Evolutionary conservation across 208 protist species (phyloP).

Genomic region (Leishmania lainsoni): DNA sequence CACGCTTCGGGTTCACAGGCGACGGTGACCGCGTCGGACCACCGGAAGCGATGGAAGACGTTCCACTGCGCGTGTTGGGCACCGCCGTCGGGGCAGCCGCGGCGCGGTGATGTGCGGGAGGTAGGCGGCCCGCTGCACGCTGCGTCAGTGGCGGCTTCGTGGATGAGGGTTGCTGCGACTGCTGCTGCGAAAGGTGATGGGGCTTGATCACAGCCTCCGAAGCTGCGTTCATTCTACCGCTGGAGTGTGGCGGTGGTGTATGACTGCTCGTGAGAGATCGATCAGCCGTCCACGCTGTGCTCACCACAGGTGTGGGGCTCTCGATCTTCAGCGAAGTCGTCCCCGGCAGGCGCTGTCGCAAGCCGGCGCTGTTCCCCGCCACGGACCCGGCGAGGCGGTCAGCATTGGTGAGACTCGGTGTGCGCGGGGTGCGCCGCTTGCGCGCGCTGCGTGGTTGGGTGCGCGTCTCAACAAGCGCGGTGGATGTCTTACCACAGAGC

Average conservation of each 20-base stretch:
- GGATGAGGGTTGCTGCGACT: neutral
- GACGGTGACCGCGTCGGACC: constrained; percentile 84
- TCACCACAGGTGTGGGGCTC: constrained; percentile 28
- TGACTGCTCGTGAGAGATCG: constrained; percentile 28
- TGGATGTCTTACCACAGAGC: constrained; percentile 22
- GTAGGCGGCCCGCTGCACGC: constrained; percentile 35
- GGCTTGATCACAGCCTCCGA: neutral
- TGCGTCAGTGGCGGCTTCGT: constrained; percentile 15
- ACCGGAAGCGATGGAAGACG: constrained; percentile 47
- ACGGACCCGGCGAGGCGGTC: constrained; percentile 38
- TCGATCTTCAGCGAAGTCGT: constrained; percentile 36
- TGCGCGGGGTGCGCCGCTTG: constrained; percentile 67
- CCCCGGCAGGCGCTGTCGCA: constrained; percentile 16
- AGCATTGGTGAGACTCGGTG: constrained; percentile 68
- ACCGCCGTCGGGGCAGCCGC: constrained; percentile 10
- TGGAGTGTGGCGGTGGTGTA: constrained; percentile 12
- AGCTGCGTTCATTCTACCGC: neutral
- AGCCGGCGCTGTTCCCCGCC: neutral
- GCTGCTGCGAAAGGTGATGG: constrained; percentile 14
- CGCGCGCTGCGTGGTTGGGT: constrained; percentile 30
- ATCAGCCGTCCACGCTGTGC: constrained; percentile 30
- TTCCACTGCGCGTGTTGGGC: constrained; percentile 47
- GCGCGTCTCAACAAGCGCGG: constrained; percentile 18
- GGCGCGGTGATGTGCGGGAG: constrained; percentile 1
- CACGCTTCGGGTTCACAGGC: constrained; percentile 80